These are phyloP conservation scores for Pterulicium gracile DNA, from an alignment of 1,284 basidiomycete species.

Conservation along the genomic window DNA sequence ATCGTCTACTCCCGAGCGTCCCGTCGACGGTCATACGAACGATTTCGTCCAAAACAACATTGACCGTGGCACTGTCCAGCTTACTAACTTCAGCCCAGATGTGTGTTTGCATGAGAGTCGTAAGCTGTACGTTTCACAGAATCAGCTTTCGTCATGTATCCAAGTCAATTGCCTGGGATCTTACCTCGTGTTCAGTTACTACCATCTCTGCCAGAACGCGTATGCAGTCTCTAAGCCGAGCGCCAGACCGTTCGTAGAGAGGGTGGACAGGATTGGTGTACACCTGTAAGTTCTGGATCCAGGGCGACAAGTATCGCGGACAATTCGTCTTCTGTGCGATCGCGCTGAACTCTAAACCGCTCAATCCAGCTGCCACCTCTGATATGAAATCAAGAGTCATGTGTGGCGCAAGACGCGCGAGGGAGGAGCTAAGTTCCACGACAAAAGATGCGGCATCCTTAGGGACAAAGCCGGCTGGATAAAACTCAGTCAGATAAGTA, in stretches of 20 bases:
- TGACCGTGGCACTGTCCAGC: slow-evolving; percentile 54
- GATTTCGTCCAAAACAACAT: slow-evolving; percentile 69
- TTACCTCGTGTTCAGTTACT: slow-evolving; percentile 56
- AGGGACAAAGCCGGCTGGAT: slow-evolving; percentile 62
- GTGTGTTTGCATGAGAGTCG: slow-evolving; percentile 55
- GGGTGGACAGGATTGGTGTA: slow-evolving; percentile 62
- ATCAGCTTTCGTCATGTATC: slow-evolving; percentile 11
- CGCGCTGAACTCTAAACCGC: slow-evolving; percentile 45
- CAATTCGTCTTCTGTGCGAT: slow-evolving; percentile 34
- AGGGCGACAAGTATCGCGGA: slow-evolving; percentile 74
- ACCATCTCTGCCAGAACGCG: slow-evolving; percentile 70
- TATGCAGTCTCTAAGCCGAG: slow-evolving; percentile 68
- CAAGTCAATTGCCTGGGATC: slow-evolving; percentile 6
- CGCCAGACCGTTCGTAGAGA: slow-evolving; percentile 59
- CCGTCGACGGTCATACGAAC: slow-evolving; percentile 73
- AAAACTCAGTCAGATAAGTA: slow-evolving; percentile 10
- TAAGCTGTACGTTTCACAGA: slow-evolving; percentile 52
- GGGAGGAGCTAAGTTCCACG: slow-evolving; percentile 53
- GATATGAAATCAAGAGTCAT: slow-evolving; percentile 81
- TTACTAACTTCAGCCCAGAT: slow-evolving; percentile 71
- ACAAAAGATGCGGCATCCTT: slow-evolving; percentile 59
- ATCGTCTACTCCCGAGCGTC: slow-evolving; percentile 64
- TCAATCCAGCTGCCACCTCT: slow-evolving; percentile 67
- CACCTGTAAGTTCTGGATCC: slow-evolving; percentile 70
- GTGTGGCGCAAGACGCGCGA: slow-evolving; percentile 66